Evolutionary conservation across 345 rosid species (phyloP), one percentile per base, ranked within the genome.

Genomic region (Populus deltoides): DNA sequence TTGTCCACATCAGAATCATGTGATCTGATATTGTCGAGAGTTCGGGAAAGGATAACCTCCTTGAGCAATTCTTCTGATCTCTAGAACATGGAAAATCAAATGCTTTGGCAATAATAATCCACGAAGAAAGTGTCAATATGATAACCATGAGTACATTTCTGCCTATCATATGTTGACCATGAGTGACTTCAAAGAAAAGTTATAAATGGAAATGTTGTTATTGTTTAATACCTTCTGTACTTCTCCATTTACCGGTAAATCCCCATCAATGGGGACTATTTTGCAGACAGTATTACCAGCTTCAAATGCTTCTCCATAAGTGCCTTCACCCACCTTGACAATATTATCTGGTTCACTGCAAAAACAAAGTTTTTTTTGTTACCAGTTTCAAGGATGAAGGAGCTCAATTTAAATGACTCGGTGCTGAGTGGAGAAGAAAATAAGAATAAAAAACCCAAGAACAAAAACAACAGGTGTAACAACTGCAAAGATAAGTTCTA

Each of bases 201-300:
- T 70, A 31, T 31, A 55, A 43, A 31, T 22, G 25, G 75, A 49
- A 18, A 74, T 74, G 43, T 24, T 10, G 35, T 10, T 35, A 9
- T 2, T 39, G 43, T 69, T 53, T 63, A 24, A 47, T 85, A 93
- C 98, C 99, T 96, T 96, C 81, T 93, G 98, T 51, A 91, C 79
- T 89, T 93, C 99, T 66, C 97, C 99, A 68, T 96, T 93, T 36
- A 96, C 98, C 80, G 75, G 88, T 41, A 90, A 76, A 69, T 96
- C 95, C 69, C 98, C 99, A 82, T 93, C 97, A 74, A 96, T 85
- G 67, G 99, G 99, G 82, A 96, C 99, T 82, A 96, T 86, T 88
- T 96, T 96, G 84, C 99, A 96, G 45, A 96, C 99, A 70, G 84
- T 86, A 74, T 82, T 79, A 31, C 99, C 99, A 66, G 90, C 93